Evolutionary conservation across 768 basidiomycete genomes (phyloP).

Genomic region (Leccinum boreale): DNA sequence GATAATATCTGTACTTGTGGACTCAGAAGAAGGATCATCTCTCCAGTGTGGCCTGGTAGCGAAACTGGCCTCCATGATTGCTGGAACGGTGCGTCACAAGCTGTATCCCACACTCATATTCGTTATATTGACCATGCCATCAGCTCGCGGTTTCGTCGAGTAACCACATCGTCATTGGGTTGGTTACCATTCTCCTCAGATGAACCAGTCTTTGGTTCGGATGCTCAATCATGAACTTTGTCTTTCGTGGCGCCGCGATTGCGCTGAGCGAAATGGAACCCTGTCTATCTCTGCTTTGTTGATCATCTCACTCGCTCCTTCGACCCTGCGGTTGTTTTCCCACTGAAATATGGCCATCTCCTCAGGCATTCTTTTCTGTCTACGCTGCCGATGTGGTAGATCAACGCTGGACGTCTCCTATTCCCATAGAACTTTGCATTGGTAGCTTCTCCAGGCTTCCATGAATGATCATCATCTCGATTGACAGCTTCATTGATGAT

Average conservation of each 20-base stretch:
- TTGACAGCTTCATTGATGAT: slow-evolving; percentile 37
- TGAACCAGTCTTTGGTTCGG: slow-evolving; percentile 45
- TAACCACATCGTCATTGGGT: slow-evolving; percentile 55
- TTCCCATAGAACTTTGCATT: slow-evolving; percentile 56
- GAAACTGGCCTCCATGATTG: slow-evolving; percentile 53
- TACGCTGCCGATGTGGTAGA: slow-evolving; percentile 58
- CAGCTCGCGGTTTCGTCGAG: slow-evolving; percentile 51
- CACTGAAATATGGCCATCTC: slow-evolving; percentile 47
- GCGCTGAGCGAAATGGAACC: slow-evolving; percentile 38
- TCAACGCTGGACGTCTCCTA: slow-evolving; percentile 43
- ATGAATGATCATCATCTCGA: slow-evolving; percentile 1
- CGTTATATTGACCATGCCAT: background rate
- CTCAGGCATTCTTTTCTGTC: slow-evolving; percentile 59
- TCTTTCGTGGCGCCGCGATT: slow-evolving; percentile 60
- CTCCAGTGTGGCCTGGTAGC: slow-evolving; percentile 51
- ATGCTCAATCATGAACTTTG: slow-evolving; percentile 48
- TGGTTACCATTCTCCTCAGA: slow-evolving; percentile 53
- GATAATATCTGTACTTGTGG: slow-evolving; percentile 22
- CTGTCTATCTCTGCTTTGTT: slow-evolving; percentile 47
- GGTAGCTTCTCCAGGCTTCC: slow-evolving; percentile 32
- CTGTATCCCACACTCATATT: background rate
- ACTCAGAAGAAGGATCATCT: slow-evolving; percentile 35
- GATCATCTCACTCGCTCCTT: slow-evolving; percentile 65
- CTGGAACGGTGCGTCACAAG: slow-evolving; percentile 33
- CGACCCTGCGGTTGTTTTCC: slow-evolving; percentile 67